phyloP scores from a whole-genome alignment of 176 grass and related monocot species.

The Zizania latifolia region DNA sequence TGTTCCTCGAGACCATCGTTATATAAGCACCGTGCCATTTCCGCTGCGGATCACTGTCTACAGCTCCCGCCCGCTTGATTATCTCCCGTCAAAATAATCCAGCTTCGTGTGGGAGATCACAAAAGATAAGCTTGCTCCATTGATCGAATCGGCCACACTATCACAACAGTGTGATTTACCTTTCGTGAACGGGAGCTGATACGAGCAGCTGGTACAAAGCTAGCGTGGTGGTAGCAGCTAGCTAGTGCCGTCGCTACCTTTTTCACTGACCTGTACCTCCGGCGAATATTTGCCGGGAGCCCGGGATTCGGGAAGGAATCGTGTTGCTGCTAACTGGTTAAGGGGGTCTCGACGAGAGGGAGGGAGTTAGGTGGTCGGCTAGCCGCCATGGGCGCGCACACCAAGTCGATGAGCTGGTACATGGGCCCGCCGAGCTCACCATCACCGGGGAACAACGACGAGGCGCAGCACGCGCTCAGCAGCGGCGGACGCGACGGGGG shows the following conservation, averaged over 20 bases:
- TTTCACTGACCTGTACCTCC: not conserved
- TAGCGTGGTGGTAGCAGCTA: no score
- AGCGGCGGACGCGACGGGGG: not conserved
- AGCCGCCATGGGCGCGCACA: constrained; percentile 27
- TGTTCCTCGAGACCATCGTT: not conserved
- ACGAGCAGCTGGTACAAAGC: not conserved
- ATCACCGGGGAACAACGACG: constrained; percentile 12
- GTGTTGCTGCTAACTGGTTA: not conserved
- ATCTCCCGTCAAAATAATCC: no score
- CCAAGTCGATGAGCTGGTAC: constrained; percentile 37
- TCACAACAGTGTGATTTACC: not conserved
- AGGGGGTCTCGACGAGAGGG: no score
- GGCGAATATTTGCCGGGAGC: constrained; percentile 25
- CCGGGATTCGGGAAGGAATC: no score
- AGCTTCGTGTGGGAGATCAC: not conserved
- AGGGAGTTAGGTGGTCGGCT: not conserved
- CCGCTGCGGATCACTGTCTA: not conserved
- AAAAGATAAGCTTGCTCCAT: not conserved
- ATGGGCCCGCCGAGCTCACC: constrained; percentile 14
- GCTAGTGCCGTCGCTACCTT: no score
- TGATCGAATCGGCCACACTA: no score
- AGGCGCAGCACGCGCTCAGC: constrained; percentile 37
- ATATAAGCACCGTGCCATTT: constrained; percentile 7
- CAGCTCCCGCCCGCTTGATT: not conserved
- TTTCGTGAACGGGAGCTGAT: not conserved